Percentiles rank a stretch among this genome's conserved stretches.
phyloP scores from a whole-genome alignment of 140 eudicot genomes.

The Senecio squalidus region DNA sequence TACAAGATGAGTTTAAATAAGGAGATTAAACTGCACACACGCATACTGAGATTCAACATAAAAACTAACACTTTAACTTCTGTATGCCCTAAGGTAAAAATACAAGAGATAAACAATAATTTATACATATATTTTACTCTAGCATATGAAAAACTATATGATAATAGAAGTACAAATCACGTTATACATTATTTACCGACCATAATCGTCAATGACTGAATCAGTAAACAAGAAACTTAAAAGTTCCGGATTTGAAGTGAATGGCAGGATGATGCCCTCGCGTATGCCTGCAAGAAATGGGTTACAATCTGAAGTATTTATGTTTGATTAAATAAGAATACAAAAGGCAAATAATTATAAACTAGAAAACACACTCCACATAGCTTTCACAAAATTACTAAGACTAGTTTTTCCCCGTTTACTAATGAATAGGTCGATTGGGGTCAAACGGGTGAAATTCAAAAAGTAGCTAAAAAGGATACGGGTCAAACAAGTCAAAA shows the following conservation, averaged over 20 bases:
- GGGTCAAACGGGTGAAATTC: too few species aligned
- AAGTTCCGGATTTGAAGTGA: not conserved
- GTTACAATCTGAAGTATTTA: not conserved
- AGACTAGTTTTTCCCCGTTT: too few species aligned
- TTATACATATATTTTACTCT: slow-evolving; percentile 12
- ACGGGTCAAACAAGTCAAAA: too few species aligned
- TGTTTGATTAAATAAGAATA: not conserved
- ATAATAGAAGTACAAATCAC: slow-evolving; percentile 13
- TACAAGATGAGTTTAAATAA: not conserved
- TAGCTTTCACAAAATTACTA: too few species aligned
- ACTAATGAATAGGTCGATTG: too few species aligned
- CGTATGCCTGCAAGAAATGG: slow-evolving; percentile 14
- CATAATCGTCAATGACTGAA: slow-evolving; percentile 1
- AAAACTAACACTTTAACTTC: slow-evolving; percentile 17
- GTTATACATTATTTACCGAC: slow-evolving; percentile 19
- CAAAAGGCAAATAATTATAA: too few species aligned
- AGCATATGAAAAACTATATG: slow-evolving; percentile 17
- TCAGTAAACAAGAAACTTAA: slow-evolving; percentile 22
- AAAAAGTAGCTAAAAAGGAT: too few species aligned
- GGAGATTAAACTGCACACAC: not conserved
- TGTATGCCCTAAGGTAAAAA: slow-evolving; percentile 15
- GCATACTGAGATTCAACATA: not conserved
- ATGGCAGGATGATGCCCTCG: slow-evolving; percentile 1
- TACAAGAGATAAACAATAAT: slow-evolving; percentile 6
- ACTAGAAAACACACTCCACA: too few species aligned